phyloP scores from a whole-genome alignment of 106 monocot genomes.

The Dendrobium chrysotoxum region DNA sequence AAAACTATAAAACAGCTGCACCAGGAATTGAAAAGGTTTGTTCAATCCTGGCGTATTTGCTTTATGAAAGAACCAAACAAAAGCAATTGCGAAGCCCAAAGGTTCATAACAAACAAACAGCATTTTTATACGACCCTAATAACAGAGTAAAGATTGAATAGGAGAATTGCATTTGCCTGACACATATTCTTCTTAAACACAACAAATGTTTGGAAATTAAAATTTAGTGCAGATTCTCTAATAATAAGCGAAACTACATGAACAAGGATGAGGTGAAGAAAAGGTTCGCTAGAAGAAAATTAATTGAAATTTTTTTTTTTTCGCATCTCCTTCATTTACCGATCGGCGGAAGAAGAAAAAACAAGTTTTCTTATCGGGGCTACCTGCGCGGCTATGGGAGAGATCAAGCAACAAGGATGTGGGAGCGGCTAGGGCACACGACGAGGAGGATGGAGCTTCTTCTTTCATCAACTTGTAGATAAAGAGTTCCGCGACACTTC shows the following conservation, averaged over 20 bases:
- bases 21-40: neutral
- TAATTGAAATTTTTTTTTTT: no score
- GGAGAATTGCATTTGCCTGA: neutral
- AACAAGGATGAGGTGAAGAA: neutral
- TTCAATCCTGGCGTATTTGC: no score
- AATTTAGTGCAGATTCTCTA: neutral
- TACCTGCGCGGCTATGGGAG: no score
- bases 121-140: neutral
- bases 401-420: no score
- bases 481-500: no score
- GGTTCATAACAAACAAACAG: neutral
- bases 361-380: no score
- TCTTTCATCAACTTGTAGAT: no score
- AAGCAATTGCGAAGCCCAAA: neutral
- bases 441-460: no score
- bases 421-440: no score
- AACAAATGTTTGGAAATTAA: neutral
- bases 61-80: no score
- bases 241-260: neutral
- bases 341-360: no score
- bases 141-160: neutral
- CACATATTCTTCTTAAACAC: neutral
- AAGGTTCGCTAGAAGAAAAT: neutral
- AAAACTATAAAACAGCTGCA: slow-evolving; percentile 4
- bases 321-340: no score